Evolutionary conservation across 2,329 filamentous ascomycete species (phyloP), one percentile per base, ranked within the genome.

Genomic region (Lasiodiplodia theobromae): DNA sequence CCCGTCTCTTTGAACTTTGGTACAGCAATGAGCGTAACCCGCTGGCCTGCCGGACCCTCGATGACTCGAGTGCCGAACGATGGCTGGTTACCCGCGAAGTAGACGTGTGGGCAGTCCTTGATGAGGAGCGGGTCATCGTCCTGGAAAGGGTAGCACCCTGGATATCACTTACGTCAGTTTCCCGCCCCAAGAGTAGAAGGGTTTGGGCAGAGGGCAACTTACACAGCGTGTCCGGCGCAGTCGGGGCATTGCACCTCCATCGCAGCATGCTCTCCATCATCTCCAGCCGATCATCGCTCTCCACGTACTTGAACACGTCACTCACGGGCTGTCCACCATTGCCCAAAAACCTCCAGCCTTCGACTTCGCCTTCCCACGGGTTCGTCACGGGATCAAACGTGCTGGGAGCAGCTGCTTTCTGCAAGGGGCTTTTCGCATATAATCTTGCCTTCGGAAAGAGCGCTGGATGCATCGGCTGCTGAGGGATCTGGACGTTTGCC

Each of bases 91-190:
- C 94, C 94, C 1, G 92, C 91, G 77, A 99, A 93, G 82, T 93
- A 98, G 38, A 99, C 84, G 75, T 99, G 95, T 2, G 96, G 96
- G 71, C 93, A 97, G 21, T 89, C 83, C 71, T 90, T 88, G 74
- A 99, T 86, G 53, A 98, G 91, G 76, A 98, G 96, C 0, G 93
- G 94, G 76, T 99, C 96, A 62, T 93, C 88, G 21, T 96, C 92
- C 80, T 98, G 94, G 80, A 97, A 99, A 0, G 96, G 96, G 77
- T 98, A 99, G 76, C 92, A 94, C 92, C 93, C 93, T 94, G 25
- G 71, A 58, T 18, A 18, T 14, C 51, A n/a, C 11, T 4, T 7
- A n/a, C 25, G 21, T 53, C 14, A 34, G 28, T 52, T 34, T 34
- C 6, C 8, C 31, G 8, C 31, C n/a, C 10, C 31, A 34, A 34